These are phyloP conservation scores for Penicillium silybi DNA, from an alignment of 495 filamentous ascomycete genomes.

Conservation along the genomic window DNA sequence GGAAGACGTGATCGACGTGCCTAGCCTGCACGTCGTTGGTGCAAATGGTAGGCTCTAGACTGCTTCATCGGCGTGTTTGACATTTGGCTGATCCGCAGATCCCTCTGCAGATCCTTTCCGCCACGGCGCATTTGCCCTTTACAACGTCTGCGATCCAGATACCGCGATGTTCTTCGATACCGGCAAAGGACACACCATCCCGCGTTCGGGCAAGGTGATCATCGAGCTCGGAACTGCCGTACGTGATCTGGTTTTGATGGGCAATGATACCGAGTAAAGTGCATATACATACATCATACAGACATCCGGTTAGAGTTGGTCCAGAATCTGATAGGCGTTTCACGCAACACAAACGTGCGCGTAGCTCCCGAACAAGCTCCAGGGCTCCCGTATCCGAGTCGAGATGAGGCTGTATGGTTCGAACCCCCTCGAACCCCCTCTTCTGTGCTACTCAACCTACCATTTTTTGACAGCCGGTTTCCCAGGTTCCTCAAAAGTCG, in stretches of 20 bases:
- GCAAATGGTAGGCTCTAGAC: slow-evolving; percentile 36
- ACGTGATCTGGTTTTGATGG: slow-evolving; percentile 18
- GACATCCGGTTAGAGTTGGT: not conserved
- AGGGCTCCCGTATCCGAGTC: too few relatives aligned
- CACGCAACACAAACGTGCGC: not conserved
- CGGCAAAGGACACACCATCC: slow-evolving; percentile 54
- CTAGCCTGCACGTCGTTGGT: slow-evolving; percentile 54
- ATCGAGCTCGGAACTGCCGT: slow-evolving; percentile 23
- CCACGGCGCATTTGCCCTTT: slow-evolving; percentile 49
- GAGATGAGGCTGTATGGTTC: not conserved
- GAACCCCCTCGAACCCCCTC: not conserved
- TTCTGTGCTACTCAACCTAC: not conserved
- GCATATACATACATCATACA: not conserved
- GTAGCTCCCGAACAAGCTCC: not conserved
- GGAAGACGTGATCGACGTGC: slow-evolving; percentile 44
- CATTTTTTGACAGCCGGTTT: not conserved
- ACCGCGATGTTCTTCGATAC: slow-evolving; percentile 52
- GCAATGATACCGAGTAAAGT: not conserved
- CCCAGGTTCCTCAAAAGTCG: not conserved
- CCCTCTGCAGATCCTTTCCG: slow-evolving; percentile 53
- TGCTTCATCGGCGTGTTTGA: not conserved
- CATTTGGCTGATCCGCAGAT: not conserved
- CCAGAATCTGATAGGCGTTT: not conserved
- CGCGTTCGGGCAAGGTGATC: slow-evolving; percentile 40
- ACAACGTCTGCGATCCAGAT: slow-evolving; percentile 52